phyloP scores from a whole-genome alignment of 192 early-diverging fungal species.

The Dissophora globulifera region DNA sequence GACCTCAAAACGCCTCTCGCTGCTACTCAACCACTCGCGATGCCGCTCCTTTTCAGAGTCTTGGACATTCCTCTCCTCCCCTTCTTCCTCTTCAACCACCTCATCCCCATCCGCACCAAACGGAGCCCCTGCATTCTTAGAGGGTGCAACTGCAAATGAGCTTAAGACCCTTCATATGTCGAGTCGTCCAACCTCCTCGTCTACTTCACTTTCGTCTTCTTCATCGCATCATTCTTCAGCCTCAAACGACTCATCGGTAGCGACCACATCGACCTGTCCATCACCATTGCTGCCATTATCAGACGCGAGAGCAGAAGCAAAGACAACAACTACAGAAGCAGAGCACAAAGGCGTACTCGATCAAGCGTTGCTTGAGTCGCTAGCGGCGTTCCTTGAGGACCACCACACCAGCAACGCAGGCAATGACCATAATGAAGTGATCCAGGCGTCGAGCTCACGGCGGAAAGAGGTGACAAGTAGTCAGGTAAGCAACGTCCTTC shows the following conservation, averaged over 20 bases:
- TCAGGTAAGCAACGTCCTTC: too few species aligned
- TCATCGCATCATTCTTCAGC: not conserved
- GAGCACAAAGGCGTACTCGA: constrained; percentile 8
- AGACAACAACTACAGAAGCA: not conserved
- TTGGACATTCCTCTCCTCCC: constrained; percentile 21
- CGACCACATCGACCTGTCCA: not conserved
- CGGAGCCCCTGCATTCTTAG: too few species aligned
- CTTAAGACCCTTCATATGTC: too few species aligned
- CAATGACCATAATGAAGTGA: too few species aligned
- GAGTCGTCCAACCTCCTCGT: too few species aligned
- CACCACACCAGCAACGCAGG: not conserved
- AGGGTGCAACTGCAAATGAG: too few species aligned
- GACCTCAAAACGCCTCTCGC: constrained; percentile 15
- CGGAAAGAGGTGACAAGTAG: too few species aligned
- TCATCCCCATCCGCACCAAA: too few species aligned
- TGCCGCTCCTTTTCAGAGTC: constrained; percentile 29
- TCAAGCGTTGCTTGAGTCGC: constrained; percentile 11
- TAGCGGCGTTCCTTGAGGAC: constrained; percentile 12
- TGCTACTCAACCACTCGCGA: constrained; percentile 8
- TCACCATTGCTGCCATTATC: not conserved
- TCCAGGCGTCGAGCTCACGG: too few species aligned
- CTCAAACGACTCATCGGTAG: not conserved
- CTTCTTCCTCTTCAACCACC: too few species aligned
- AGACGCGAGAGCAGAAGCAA: not conserved
- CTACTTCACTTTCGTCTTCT: not conserved